Base-by-base conservation (phyloP, 2,329 filamentous ascomycete genomes). In the Botryosphaeria dothidea region DNA sequence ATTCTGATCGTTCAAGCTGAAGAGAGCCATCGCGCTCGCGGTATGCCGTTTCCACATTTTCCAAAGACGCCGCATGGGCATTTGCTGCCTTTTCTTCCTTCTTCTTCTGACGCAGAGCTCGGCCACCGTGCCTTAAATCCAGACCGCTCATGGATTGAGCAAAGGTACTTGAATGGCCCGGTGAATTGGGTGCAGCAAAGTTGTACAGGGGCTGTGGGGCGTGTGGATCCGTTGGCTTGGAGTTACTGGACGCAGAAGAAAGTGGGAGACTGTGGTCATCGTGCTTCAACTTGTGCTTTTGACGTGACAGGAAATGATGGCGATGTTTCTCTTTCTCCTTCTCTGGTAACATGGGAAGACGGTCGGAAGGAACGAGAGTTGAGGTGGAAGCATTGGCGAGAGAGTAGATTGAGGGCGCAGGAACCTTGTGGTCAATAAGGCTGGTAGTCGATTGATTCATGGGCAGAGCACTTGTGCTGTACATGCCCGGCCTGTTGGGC, bases 131-230 rank as follows among this genome's bases (percentile, higher is more conserved):
- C 60, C 92, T 84, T 27, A 94, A 80, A 76, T 94, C 92, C 48
- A 94, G 81, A 0, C 90, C 91, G 66, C 91, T 94, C 73, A 95
- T 91, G 3, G 90, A 90, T 78, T 95, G 96, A 41, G 89, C 84
- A 74, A 98, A 96, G 34, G 85, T 85, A 61, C 83, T 85, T 58
- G 83, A 85, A 15, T 88, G 87, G 0, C 85, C 89, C 1, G 91
- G 90, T 66, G 89, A 92, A 7, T 89, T 84, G 1, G 91, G 91
- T 1, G 91, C 78, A 65, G 88, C 90, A 77, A 94, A 93, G 67
- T 88, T 92, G 80, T 94, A 94, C 4, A 94, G 78, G 63, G 90
- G 92, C 69, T 87, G 90, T 0, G 91, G 90, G 3, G 90, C 90
- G 71, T 82, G 89, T 0, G 91, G 90, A 70, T 93, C 91, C 5